Percentiles rank a stretch among this genome's conserved stretches.
Conservation (phyloP, 805 yeast genomes). For the Wickerhamomyces mucosus region DNA sequence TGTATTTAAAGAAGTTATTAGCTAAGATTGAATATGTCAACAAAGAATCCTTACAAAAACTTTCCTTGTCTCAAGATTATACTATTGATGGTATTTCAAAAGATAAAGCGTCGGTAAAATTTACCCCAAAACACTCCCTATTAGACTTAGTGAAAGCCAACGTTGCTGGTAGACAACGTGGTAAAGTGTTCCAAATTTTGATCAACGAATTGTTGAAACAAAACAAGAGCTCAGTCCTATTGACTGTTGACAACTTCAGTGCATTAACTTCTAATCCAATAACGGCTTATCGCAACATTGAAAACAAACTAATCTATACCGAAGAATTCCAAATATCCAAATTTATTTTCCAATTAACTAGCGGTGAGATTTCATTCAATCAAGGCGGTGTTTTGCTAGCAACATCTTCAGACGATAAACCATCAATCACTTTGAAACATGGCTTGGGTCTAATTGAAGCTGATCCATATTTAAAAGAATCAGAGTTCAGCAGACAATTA, state of each 20-base stretch:
- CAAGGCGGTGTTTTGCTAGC: slow-evolving; percentile 62
- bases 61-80: slow-evolving; percentile 26
- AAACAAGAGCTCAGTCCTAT: slow-evolving; percentile 41
- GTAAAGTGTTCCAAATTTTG: slow-evolving; percentile 41
- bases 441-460: slow-evolving; percentile 44
- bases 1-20: slow-evolving; percentile 56
- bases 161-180: slow-evolving; percentile 29
- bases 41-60: slow-evolving; percentile 24
- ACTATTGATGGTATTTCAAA: slow-evolving; percentile 24
- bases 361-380: slow-evolving; percentile 42
- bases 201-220: slow-evolving; percentile 48
- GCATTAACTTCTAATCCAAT: slow-evolving; percentile 43
- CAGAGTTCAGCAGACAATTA: slow-evolving; percentile 44
- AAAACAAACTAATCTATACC: slow-evolving; percentile 47
- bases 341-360: slow-evolving; percentile 40
- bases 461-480: slow-evolving; percentile 44
- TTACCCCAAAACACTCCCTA: slow-evolving; percentile 25
- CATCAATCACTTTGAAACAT: slow-evolving; percentile 46
- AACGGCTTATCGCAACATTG: slow-evolving; percentile 51
- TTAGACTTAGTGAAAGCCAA: slow-evolving; percentile 34
- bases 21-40: slow-evolving; percentile 42
- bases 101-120: slow-evolving; percentile 21
- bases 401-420: slow-evolving; percentile 44
- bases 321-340: slow-evolving; percentile 56
- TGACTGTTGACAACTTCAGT: slow-evolving; percentile 70